These are phyloP conservation scores for Veloboletus limbatus DNA, from an alignment of 1,284 basidiomycete species.

Conservation along the genomic window DNA sequence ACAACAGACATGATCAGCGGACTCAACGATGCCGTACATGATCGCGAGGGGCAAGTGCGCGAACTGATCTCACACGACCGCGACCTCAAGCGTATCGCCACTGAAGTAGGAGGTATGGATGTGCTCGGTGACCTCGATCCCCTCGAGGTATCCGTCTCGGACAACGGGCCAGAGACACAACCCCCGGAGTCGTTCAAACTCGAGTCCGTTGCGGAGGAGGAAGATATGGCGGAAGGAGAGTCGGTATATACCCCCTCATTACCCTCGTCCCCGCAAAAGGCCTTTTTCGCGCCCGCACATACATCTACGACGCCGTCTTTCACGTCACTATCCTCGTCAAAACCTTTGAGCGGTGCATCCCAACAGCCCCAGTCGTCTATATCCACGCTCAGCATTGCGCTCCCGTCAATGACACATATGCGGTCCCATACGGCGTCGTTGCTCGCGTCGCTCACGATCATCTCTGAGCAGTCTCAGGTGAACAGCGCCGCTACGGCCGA, in stretches of 20 bases:
- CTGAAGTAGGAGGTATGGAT: conserved; percentile 71
- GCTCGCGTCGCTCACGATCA: conserved; percentile 66
- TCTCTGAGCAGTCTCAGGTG: conserved; percentile 84
- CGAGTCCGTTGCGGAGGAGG: conserved; percentile 50
- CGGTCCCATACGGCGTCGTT: conserved; percentile 70
- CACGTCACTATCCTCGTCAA: conserved; percentile 27
- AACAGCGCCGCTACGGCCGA: conserved; percentile 79
- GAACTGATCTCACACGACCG: conserved; percentile 73
- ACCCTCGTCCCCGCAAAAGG: conserved; percentile 31
- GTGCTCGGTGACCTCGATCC: conserved; percentile 67
- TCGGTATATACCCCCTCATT: conserved; percentile 22
- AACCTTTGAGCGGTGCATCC: conserved; percentile 13
- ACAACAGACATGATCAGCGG: conserved; percentile 75
- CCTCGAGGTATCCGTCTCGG: conserved; percentile 50
- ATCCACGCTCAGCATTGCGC: conserved; percentile 26
- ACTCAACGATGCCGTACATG: conserved; percentile 69
- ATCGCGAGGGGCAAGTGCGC: conserved; percentile 74
- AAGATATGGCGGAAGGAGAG: conserved; percentile 44
- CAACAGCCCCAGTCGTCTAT: conserved; percentile 29
- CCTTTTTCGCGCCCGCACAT: conserved; percentile 17
- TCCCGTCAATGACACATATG: conserved; percentile 55
- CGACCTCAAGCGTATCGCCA: conserved; percentile 72
- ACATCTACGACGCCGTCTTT: conserved; percentile 13
- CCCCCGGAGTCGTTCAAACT: conserved; percentile 23
- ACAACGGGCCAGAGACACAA: conserved; percentile 24